Percentiles rank a stretch among this genome's conserved stretches.
These are phyloP conservation scores for Omphalotus olearius DNA, from an alignment of 1,284 basidiomycete species.

Conservation along the genomic window DNA sequence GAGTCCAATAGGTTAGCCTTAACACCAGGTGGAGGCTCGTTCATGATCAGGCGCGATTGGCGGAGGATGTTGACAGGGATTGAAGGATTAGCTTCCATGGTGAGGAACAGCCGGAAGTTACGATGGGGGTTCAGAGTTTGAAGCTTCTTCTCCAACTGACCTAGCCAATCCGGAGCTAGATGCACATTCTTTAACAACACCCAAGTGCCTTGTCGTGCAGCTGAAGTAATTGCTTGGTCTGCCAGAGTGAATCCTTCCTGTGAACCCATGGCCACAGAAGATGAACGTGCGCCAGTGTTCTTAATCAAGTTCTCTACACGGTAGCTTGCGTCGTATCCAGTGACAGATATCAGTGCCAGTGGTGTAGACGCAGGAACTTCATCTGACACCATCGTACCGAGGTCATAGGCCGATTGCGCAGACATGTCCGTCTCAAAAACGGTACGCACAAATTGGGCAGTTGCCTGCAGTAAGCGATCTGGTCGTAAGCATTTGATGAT, in stretches of 20 bases:
- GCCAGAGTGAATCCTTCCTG: slow-evolving; percentile 94
- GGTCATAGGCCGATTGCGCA: slow-evolving; percentile 65
- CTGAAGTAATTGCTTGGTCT: slow-evolving; percentile 89
- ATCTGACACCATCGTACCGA: slow-evolving; percentile 71
- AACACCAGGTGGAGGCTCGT: slow-evolving; percentile 93
- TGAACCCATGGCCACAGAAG: slow-evolving; percentile 96
- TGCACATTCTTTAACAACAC: slow-evolving; percentile 96
- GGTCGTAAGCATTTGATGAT: slow-evolving; percentile 89
- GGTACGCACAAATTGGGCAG: slow-evolving; percentile 66
- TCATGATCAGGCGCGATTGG: slow-evolving; percentile 94
- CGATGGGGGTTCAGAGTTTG: slow-evolving; percentile 86
- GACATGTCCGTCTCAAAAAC: slow-evolving; percentile 84
- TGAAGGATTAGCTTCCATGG: slow-evolving; percentile 90
- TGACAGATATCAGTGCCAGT: slow-evolving; percentile 86
- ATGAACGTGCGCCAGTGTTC: slow-evolving; percentile 69
- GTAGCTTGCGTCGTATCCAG: slow-evolving; percentile 97
- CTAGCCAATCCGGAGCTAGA: slow-evolving; percentile 90
- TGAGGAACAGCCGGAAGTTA: slow-evolving; percentile 92
- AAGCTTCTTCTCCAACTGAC: slow-evolving; percentile 93
- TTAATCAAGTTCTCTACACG: slow-evolving; percentile 87
- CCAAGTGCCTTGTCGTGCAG: slow-evolving; percentile 90
- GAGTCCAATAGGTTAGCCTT: slow-evolving; percentile 94
- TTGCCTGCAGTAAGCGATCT: slow-evolving; percentile 83
- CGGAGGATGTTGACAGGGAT: slow-evolving; percentile 96
- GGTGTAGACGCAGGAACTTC: slow-evolving; percentile 82